These are phyloP conservation scores for Pseudomonodictys pantanalensis DNA, from an alignment of 495 filamentous ascomycete species.

Conservation along the genomic window DNA sequence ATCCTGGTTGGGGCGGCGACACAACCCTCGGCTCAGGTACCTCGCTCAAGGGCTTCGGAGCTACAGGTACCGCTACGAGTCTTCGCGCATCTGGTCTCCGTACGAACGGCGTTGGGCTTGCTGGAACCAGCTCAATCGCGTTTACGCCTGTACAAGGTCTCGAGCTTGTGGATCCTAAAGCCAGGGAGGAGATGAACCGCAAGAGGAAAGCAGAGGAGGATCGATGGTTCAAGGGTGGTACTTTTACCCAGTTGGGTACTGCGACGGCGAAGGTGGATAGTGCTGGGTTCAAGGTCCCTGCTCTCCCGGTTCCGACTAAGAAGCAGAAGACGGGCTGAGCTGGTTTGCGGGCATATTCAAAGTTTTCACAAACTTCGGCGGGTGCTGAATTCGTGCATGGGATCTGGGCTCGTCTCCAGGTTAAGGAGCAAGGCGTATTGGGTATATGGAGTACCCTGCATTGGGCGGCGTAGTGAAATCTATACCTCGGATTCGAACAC, in stretches of 20 bases:
- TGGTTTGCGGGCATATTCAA: too few species aligned
- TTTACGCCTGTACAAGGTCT: constrained; percentile 94
- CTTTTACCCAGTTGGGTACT: constrained; percentile 77
- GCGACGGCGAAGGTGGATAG: constrained; percentile 39
- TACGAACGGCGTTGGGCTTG: constrained; percentile 67
- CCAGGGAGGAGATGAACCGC: constrained; percentile 65
- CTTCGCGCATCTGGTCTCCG: constrained; percentile 71
- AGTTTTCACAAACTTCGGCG: too few species aligned
- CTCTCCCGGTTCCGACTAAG: constrained; percentile 38
- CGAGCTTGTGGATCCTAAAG: constrained; percentile 93
- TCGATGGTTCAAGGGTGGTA: constrained; percentile 91
- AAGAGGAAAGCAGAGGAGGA: constrained; percentile 94
- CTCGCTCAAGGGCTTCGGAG: constrained; percentile 73
- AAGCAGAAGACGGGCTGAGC: constrained; percentile 33
- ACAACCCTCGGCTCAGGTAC: constrained; percentile 58
- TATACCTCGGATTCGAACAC: too few species aligned
- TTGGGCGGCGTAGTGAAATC: too few species aligned
- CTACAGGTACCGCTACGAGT: constrained; percentile 59
- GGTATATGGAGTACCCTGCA: too few species aligned
- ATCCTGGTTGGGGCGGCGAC: constrained; percentile 86
- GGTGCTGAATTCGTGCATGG: too few species aligned
- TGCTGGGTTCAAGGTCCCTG: constrained; percentile 46
- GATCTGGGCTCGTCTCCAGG: too few species aligned
- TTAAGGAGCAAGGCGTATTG: too few species aligned
- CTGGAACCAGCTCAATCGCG: constrained; percentile 79